Evolutionary conservation across 352 stramenopile species (phyloP), one percentile per base, ranked within the genome.

Genomic region (Pythium aquatile): DNA sequence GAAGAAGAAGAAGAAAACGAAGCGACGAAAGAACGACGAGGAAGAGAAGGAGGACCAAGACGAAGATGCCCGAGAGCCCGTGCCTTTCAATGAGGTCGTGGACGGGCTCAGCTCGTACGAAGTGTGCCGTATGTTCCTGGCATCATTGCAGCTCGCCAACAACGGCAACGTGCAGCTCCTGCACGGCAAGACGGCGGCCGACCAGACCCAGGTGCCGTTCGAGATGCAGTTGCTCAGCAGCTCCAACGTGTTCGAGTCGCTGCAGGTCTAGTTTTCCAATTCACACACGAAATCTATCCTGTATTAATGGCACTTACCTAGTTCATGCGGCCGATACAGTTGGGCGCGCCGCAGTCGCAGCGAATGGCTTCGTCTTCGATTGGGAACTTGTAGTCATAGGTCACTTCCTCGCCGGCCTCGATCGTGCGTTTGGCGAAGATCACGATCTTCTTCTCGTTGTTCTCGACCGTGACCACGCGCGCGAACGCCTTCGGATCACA

Each of bases 331-430:
- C 96, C 96, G 58, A 97, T 95, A 68, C 96, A 98, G 75, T 98
- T 98, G 7, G 87, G 78, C 17, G 93, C 91, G 13, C 93, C 96
- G 72, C 96, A 98, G 59, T 97, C 94, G 61, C 93, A 98, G 11
- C 79, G 85, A 37, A 98, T 89, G 16, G 89, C 94, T 60, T 97
- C 91, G 74, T 98, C 96, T 75, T 98, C 96, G 57, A 98, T 96
- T 20, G 94, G 94, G 72, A 98, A 98, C 73, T 98, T 98, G 83
- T 98, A 98, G 65, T 98, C 93, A 73, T 98, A 98, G 39, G 91
- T 98, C 52, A 98, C 91, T 66, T 98, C 96, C 64, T 98, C 94
- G 11, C 93, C 94, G 32, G 81, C 78, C 3, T 91, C 81, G 68
- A 98, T 97, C 17, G 94, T 80, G 56, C 78, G 74, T 61, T 97